Evolutionary conservation across 179 eudicot genomes (phyloP), one percentile per base, ranked within the genome.

Genomic region (Nepenthes alata): DNA sequence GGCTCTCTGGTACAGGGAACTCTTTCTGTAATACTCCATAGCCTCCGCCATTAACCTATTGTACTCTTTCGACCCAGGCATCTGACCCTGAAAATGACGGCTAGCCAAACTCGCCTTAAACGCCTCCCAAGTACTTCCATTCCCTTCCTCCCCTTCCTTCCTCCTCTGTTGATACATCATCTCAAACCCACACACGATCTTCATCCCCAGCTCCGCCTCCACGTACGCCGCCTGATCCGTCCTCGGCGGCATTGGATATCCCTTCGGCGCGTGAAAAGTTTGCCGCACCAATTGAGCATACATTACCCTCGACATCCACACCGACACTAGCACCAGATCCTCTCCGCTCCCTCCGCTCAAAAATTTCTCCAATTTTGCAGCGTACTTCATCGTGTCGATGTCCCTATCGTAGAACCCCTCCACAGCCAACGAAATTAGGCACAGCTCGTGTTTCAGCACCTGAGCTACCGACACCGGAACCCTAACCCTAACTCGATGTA

Each of bases 181-280:
- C 75, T 91, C 98, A 59, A 91, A 77, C 56, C 98, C 98, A 64
- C 95, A 83, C 5, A 89, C 78, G 60, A 91, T 83, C 83, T 91
- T 91, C 98, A 91, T 83, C 62, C 98, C 98, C 60, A 89, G 58
- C 68, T 91, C 98, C 4, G 98, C 96, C 74, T 86, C 96, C 70
- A 57, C 11, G 67, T 76, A 86, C 37, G 59, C 78, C 13, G 34
- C 57, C 16, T 62, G 67, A 56, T 84, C 87, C 57, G 81, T 74
- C 77, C 86, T 81, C 2, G 77, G 67, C 1, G 89, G 95, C 95
- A 91, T 86, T 2, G 95, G 95, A 65, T 84, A 91, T 70, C 86
- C 74, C 70, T 77, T 80, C 0, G 98, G 98, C 4, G 96, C 95
- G 79, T 83, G 95, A 80, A 91, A 89, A 49, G 77, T 78, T 71